phyloP scores from a whole-genome alignment of 139 green algal genomes.

The Mesotaenium endlicherianum region DNA sequence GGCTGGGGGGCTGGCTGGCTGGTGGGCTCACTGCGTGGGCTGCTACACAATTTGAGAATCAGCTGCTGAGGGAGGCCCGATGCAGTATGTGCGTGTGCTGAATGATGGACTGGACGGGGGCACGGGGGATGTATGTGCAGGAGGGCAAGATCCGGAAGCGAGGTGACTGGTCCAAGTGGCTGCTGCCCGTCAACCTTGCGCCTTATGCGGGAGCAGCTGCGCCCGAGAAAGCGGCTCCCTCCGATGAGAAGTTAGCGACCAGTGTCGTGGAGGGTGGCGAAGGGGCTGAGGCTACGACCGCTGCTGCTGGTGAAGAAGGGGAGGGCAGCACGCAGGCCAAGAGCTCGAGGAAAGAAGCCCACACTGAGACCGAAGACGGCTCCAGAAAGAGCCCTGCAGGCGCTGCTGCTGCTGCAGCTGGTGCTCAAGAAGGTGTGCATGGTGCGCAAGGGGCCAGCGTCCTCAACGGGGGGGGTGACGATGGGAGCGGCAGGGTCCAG shows the following conservation, averaged over 20 bases:
- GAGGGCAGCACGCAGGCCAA: neutral
- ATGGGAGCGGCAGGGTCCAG: too few species aligned
- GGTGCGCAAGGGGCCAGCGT: too few species aligned
- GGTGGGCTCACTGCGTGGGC: too few species aligned
- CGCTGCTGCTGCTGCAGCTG: neutral
- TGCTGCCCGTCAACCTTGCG: slow-evolving; percentile 56
- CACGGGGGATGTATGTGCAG: slow-evolving; percentile 11
- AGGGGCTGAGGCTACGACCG: neutral
- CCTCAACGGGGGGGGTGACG: too few species aligned
- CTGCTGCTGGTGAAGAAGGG: neutral
- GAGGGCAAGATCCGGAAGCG: slow-evolving; percentile 43
- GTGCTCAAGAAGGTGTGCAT: too few species aligned
- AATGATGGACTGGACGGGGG: neutral
- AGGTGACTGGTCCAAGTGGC: slow-evolving; percentile 67
- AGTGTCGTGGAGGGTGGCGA: neutral
- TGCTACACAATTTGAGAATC: too few species aligned
- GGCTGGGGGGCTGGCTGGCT: too few species aligned
- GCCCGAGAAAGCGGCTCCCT: neutral
- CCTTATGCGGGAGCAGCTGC: neutral
- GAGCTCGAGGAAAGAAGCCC: too few species aligned
- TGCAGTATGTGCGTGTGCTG: neutral
- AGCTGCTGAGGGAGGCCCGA: too few species aligned
- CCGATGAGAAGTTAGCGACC: neutral
- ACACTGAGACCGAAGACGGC: too few species aligned
- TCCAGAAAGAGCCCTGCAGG: neutral